Evolutionary conservation across 1,139 yeast genomes (phyloP).

Genomic region (Geotrichum australiense): DNA sequence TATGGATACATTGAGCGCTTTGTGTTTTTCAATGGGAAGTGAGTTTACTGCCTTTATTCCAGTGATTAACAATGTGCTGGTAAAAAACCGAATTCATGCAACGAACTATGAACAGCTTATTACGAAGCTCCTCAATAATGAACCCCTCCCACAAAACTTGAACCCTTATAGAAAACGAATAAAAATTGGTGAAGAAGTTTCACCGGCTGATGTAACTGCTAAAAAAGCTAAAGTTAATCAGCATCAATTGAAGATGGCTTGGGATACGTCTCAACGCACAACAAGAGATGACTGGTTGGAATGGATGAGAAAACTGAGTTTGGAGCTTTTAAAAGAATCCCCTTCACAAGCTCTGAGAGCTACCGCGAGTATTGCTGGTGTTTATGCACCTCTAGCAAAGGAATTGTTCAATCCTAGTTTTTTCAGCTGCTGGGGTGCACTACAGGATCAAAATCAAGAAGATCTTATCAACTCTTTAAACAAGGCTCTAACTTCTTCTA

Average conservation of each 20-base stretch:
- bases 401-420: slow-evolving; percentile 92
- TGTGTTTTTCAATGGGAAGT: slow-evolving; percentile 72
- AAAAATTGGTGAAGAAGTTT: slow-evolving; percentile 46
- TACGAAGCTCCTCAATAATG: slow-evolving; percentile 73
- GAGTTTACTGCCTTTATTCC: slow-evolving; percentile 88
- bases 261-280: slow-evolving; percentile 88
- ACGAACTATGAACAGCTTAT: slow-evolving; percentile 76
- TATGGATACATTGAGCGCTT: slow-evolving; percentile 73
- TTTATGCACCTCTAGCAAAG: slow-evolving; percentile 81
- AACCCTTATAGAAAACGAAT: slow-evolving; percentile 47
- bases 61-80: slow-evolving; percentile 64
- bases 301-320: slow-evolving; percentile 85
- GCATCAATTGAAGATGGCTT: slow-evolving; percentile 66
- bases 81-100: slow-evolving; percentile 59
- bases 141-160: slow-evolving; percentile 75
- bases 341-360: slow-evolving; percentile 95
- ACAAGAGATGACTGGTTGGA: slow-evolving; percentile 98
- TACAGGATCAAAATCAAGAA: slow-evolving; percentile 87
- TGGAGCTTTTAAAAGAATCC: slow-evolving; percentile 81
- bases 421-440: slow-evolving; percentile 92
- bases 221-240: slow-evolving; percentile 78
- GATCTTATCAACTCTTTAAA: slow-evolving; percentile 82
- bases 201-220: slow-evolving; percentile 61
- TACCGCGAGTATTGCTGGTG: slow-evolving; percentile 84
- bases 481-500: slow-evolving; percentile 79